Percentiles rank a stretch among this genome's conserved stretches.
These are phyloP conservation scores for Tolypocladium pustulatum DNA, from an alignment of 2,329 filamentous ascomycete genomes.

Conservation along the genomic window DNA sequence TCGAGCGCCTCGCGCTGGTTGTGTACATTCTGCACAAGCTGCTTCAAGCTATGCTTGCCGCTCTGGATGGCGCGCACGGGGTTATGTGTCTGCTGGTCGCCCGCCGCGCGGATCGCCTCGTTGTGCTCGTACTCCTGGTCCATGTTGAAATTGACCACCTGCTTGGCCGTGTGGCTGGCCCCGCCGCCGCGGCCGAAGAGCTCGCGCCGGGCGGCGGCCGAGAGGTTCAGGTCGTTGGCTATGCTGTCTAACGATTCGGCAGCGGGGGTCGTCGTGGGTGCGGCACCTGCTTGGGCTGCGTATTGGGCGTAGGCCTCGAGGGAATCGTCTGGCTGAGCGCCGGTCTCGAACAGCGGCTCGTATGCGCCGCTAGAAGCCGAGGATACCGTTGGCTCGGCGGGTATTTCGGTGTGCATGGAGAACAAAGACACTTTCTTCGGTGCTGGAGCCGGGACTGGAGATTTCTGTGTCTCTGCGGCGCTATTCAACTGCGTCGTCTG, in stretches of 20 bases:
- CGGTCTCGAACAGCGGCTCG: constrained; percentile 38
- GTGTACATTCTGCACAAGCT: constrained; percentile 74
- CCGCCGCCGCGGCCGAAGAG: constrained; percentile 63
- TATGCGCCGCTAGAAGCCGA: constrained; percentile 25
- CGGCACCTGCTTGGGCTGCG: constrained; percentile 11
- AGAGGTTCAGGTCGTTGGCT: constrained; percentile 69
- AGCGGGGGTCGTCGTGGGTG: constrained; percentile 15
- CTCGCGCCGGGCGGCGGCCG: constrained; percentile 65
- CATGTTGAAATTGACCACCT: constrained; percentile 78
- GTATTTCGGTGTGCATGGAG: constrained; percentile 42
- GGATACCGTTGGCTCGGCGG: constrained; percentile 11
- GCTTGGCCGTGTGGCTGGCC: constrained; percentile 30
- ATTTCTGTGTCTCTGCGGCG: constrained; percentile 4
- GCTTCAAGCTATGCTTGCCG: constrained; percentile 74
- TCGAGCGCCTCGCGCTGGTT: constrained; percentile 80
- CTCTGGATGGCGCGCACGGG: constrained; percentile 78
- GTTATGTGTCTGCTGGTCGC: constrained; percentile 66
- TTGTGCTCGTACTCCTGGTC: constrained; percentile 81
- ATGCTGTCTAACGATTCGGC: constrained; percentile 57
- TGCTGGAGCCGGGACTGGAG: constrained; percentile 12
- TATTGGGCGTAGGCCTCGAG: constrained; percentile 22
- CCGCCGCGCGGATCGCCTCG: constrained; percentile 59
- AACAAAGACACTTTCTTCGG: constrained; percentile 57
- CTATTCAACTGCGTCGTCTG: constrained; percentile 3
- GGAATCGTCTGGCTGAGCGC: constrained; percentile 4